phyloP scores from a whole-genome alignment of 192 early-diverging fungal species.

The Funneliformis geosporum region DNA sequence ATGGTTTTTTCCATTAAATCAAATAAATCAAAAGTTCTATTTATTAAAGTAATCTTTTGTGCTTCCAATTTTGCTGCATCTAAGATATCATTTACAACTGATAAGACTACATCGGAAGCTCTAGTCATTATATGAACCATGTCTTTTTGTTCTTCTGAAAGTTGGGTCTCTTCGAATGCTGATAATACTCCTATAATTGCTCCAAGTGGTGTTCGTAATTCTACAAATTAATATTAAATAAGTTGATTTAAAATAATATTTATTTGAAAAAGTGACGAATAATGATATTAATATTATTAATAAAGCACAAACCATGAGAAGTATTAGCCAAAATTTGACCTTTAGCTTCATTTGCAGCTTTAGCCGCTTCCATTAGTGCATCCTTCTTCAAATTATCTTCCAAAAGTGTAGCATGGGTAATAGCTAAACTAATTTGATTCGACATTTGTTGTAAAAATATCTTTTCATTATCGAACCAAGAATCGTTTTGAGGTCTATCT shows the following conservation, averaged over 20 bases:
- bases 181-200: slow-evolving; percentile 48
- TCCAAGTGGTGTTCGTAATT: slow-evolving; percentile 41
- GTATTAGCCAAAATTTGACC: slow-evolving; percentile 49
- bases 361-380: slow-evolving; percentile 44
- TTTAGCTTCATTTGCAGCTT: slow-evolving; percentile 49
- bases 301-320: slow-evolving; percentile 37
- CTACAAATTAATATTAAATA: neutral
- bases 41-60: slow-evolving; percentile 45
- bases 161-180: slow-evolving; percentile 44
- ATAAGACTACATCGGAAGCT: slow-evolving; percentile 46
- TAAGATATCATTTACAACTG: slow-evolving; percentile 45
- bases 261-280: neutral
- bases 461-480: slow-evolving; percentile 42
- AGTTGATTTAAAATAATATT: neutral
- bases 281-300: no score
- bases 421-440: slow-evolving; percentile 46
- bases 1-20: slow-evolving; percentile 47
- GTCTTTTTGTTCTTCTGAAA: slow-evolving; percentile 45
- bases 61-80: slow-evolving; percentile 49
- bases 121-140: slow-evolving; percentile 52
- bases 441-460: slow-evolving; percentile 43
- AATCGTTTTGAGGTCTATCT: neutral
- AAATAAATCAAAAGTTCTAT: slow-evolving; percentile 48
- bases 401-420: slow-evolving; percentile 40
- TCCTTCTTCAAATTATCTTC: slow-evolving; percentile 45